Evolutionary conservation across 2,329 filamentous ascomycete species (phyloP), one percentile per base, ranked within the genome.

Genomic region (Penicillium digitatum): DNA sequence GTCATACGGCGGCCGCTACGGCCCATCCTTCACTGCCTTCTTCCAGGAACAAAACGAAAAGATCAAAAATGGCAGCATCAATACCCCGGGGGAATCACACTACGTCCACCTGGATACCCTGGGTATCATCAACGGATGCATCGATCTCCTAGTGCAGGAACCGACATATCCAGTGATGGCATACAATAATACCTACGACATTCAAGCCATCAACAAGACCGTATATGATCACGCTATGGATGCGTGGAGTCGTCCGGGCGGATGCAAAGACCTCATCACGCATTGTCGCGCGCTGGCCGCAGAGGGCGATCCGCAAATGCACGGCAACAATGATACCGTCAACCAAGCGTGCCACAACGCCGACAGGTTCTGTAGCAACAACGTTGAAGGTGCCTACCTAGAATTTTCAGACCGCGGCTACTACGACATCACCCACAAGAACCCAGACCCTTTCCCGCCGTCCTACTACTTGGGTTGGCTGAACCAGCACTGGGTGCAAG

Each of bases 101-200:
- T 65, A 69, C n/a, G 74, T 78, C 35, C 70, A 76, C 42, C 60
- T 82, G 3, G 79, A 83, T 56, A 82, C 81, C 0, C 66, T 84
- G 1, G 74, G 81, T 0, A 80, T 85, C 55, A 78, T 83, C 55
- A 84, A 84, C 55, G 81, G 80, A 24, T 82, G 81, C 57, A 72
- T 83, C 20, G 82, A 84, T 60, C 70, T 77, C 22, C 71, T 76
- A 3, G 72, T 78, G 1, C 77, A 81, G 63, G 74, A 73, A 54
- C 75, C 76, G 1, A 73, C 71, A 31, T 82, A 81, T 60, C 75
- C 79, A 2, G 68, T 78, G 2, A 79, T 82, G 61, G 76, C 81
- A 0, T 80, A 78, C 66, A 82, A 84, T 67, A 85, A 85, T 58
- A 82, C 82, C 2, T 86, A 85, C 57, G 78, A 77, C n/a, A 74